Base-by-base conservation (phyloP, 2,329 filamentous ascomycete genomes). In the Fusarium armeniacum region DNA sequence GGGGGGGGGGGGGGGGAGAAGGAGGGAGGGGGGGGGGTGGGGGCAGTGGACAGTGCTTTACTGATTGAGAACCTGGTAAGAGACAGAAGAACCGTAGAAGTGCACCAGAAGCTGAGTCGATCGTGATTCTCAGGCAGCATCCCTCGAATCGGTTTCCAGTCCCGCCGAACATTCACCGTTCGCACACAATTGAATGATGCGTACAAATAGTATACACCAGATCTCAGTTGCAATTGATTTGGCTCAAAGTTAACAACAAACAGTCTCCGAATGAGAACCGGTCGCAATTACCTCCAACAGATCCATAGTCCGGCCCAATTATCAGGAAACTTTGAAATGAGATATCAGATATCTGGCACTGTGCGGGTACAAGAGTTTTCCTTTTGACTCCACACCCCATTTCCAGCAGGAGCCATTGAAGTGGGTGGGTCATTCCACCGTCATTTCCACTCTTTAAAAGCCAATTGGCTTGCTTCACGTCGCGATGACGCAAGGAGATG, bases 401-500 rank as follows among this genome's bases (percentile, higher is more conserved):
- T 59, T 50, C 53, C 38, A 70, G 55, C 54, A 65, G 51, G 52
- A 60, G 56, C 67, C 50, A 72, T 51, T 20, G 55, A 38, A 57
- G 57, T 45, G 47, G 57, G 69, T 54, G 71, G 67, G 53, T 16
- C 44, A 22, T 36, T 40, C 20, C 59, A 71, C 67, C 68, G 66
- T 72, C 73, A 73, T 73, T 73, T 65, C 66, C 69, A 67, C 61
- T 33, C 54, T 36, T 35, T 36, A 36, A 43, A 61, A 62, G 40
- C 64, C 68, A 72, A 74, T 73, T 59, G 58, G 65, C 56, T 59
- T 52, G 54, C 59, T 45, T 64, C 60, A 55, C 64, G 62, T 59
- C 57, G 54, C 53, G 73, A 75, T 75, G 73, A 75, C 73, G 73
- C 73, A 75, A 65, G 64, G 57, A 67, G 40, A 49, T 60, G 58